Base-by-base conservation (phyloP, 2,329 filamentous ascomycete genomes). In the Xylaria sp. region DNA sequence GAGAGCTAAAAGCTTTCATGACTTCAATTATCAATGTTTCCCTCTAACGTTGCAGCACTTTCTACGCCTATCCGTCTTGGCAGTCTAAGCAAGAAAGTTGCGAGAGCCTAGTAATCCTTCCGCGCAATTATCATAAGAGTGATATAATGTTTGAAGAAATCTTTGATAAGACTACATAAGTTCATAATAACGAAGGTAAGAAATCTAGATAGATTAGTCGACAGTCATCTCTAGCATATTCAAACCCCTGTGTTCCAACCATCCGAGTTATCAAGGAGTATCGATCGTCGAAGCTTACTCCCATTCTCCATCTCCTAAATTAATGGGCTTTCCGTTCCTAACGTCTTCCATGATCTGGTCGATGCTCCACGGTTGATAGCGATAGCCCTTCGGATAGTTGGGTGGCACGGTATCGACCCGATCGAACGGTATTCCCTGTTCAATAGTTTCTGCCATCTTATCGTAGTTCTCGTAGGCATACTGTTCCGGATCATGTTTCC, bases 321-420 rank as follows among this genome's bases (percentile, higher is more conserved):
- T 72, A 1, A 81, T 76, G 3, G 78, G 73, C 46, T 73, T 78
- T 5, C 78, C 79, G 2, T 77, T 76, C 23, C 73, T 73, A 68
- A 81, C 78, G 55, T 80, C 78, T 12, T 80, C 78, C 73, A 82
- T 80, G 57, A 83, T 80, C 61, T 81, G 69, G 39, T 82, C 81
- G 63, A 83, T 82, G 59, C 76, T 81, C 82, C 82, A 84, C 3
- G 80, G 79, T 73, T 80, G 72, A 67, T 79, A 81, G 28, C 73
- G 77, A 63, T 81, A 79, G 1, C 80, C 80, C 2, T 76, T 73
- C 0, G 80, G 79, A 58, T 80, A 79, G 69, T 81, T 81, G 6
- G 78, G 78, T 18, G 77, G 76, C 18, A 79, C 67, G 34, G 66
- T 74, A n/a, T 76, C 74, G 5, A 77, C 75, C 44, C 78, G 63